These are phyloP conservation scores for Dictyostelium discoideum DNA, from an alignment of 78 protist genomes.

Conservation along the genomic window DNA sequence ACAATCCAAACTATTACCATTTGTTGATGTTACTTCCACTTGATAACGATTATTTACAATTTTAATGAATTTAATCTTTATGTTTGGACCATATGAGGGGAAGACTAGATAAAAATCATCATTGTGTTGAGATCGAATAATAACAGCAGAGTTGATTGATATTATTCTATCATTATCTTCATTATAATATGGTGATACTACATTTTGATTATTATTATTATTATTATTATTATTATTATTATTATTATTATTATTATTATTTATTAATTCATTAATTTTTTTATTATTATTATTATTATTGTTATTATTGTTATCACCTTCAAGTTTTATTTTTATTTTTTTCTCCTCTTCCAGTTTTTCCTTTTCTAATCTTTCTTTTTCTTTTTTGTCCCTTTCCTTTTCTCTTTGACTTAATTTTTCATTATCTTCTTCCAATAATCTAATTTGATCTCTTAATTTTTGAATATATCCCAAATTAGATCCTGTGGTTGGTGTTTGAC, in stretches of 20 bases:
- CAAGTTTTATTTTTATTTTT: neutral
- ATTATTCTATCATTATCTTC: neutral
- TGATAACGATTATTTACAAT: neutral
- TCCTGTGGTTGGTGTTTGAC: neutral
- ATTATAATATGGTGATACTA: neutral
- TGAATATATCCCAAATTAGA: neutral
- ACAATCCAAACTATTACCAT: neutral
- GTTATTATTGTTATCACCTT: neutral
- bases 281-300: too few species aligned
- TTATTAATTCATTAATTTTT: too few species aligned
- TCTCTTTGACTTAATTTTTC: neutral
- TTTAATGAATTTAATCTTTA: neutral
- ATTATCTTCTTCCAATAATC: neutral
- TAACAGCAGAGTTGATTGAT: neutral
- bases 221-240: too few species aligned
- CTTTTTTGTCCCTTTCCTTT: neutral
- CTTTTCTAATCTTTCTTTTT: neutral
- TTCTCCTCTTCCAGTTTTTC: neutral
- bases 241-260: too few species aligned
- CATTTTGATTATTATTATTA: too few species aligned
- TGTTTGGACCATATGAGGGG: neutral
- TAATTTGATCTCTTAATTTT: neutral
- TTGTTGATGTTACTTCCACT: neutral
- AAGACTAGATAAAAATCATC: neutral
- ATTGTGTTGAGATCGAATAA: neutral